Evolutionary conservation across 1,139 yeast species (phyloP).

Genomic region (Barnettozyma hawaiiensis): DNA sequence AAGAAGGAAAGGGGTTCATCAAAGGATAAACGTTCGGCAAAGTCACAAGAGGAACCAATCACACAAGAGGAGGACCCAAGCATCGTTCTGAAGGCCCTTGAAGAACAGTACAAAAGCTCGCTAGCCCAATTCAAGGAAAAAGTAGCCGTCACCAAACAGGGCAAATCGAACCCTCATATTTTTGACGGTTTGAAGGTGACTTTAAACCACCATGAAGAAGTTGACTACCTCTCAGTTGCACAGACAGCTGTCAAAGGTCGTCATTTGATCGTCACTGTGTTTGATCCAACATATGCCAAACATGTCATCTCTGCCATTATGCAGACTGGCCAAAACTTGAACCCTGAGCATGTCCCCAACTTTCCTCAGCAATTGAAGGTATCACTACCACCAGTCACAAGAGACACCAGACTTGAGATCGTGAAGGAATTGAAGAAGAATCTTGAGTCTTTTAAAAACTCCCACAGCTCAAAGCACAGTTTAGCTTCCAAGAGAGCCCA

Average conservation of each 20-base stretch:
- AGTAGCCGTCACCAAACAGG: conserved; percentile 59
- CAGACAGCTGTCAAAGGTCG: conserved; percentile 71
- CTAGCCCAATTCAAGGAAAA: conserved; percentile 50
- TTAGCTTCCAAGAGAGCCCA: conserved; percentile 59
- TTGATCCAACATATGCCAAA: conserved; percentile 71
- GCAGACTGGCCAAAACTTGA: conserved; percentile 64
- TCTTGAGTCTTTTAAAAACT: conserved; percentile 59
- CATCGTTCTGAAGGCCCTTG: conserved; percentile 33
- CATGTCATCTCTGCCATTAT: conserved; percentile 65
- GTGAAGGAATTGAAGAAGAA: conserved; percentile 56
- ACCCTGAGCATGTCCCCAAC: conserved; percentile 69
- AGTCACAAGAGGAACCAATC: conserved; percentile 10
- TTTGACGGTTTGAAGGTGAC: conserved; percentile 57
- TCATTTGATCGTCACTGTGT: conserved; percentile 68
- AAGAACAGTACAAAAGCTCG: conserved; percentile 42
- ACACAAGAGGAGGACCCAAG: conserved; percentile 29
- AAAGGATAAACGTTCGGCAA: conserved; percentile 2
- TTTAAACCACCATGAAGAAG: conserved; percentile 41
- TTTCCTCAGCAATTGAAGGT: conserved; percentile 71
- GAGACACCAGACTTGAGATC: conserved; percentile 57
- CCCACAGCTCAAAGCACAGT: conserved; percentile 42
- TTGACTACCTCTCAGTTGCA: conserved; percentile 59
- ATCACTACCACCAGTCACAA: conserved; percentile 69
- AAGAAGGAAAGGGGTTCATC: conserved; percentile 8
- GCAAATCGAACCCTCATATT: conserved; percentile 58